Conservation (phyloP, 78 protist species). For the Paratrimastix pyriformis region DNA sequence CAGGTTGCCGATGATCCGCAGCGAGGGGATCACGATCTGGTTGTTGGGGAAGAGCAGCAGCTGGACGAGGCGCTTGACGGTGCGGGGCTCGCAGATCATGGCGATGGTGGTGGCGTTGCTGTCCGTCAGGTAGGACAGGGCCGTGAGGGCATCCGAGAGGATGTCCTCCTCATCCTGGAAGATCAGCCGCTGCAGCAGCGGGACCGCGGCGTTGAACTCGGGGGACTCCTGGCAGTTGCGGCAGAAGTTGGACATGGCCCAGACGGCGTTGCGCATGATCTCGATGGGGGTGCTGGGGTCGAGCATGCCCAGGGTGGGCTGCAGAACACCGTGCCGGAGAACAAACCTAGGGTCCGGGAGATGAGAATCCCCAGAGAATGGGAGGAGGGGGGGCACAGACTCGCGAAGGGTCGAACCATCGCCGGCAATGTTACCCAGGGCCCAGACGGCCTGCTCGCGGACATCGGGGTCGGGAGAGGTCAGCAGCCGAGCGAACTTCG, state of each 20-base stretch:
- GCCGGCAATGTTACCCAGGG: slow-evolving; percentile 32
- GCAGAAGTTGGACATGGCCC: neutral
- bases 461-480: neutral
- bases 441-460: slow-evolving; percentile 21
- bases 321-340: neutral
- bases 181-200: neutral
- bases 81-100: neutral
- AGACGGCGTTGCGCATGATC: neutral
- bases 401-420: slow-evolving; percentile 16
- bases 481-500: slow-evolving; percentile 9
- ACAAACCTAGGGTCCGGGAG: too few relatives aligned
- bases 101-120: neutral
- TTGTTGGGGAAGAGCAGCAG: neutral
- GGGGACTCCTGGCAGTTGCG: neutral
- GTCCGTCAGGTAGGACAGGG: slow-evolving; percentile 13
- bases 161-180: neutral
- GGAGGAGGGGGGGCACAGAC: too few relatives aligned
- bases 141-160: neutral
- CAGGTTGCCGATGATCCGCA: slow-evolving; percentile 13
- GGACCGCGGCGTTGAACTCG: neutral
- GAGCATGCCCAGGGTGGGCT: neutral
- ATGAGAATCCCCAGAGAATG: too few relatives aligned
- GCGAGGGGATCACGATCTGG: neutral
- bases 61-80: neutral
- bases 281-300: neutral